Base-by-base conservation (phyloP, 495 filamentous ascomycete genomes). In the Chaetomium tenue region DNA sequence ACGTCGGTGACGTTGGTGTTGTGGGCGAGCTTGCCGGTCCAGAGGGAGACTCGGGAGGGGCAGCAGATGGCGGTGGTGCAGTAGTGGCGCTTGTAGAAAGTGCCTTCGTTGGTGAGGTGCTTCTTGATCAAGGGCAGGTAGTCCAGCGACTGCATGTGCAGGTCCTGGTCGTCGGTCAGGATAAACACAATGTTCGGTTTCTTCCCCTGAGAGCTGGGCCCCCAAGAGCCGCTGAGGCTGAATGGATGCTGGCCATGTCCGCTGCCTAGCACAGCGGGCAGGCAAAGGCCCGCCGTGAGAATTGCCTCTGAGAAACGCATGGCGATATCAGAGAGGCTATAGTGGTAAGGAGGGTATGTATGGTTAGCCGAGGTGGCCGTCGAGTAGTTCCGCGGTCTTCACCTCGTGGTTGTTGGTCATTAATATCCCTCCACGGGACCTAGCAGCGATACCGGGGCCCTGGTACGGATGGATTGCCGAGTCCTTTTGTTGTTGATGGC, bases 1-100 rank as follows among this genome's bases (percentile, higher is more conserved):
- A 91, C 85, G 61, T 89, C 86, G 0, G 88, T 91, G 8, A 91
- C 87, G 64, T 91, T 91, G 20, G 88, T 90, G 68, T 91, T 91
- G 71, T 91, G 88, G 1, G 87, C 86, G 42, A 83, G 79, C 66
- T 84, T 83, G 18, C 88, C 88, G 0, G 87, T 89, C 85, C 78
- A 85, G 5, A 89, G 68, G 22, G 80, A 85, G 0, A 88, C 86
- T 15, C 87, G 76, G 3, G 86, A 83, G 0, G 87, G 87, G 48
- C 87, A 89, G 70, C 87, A 89, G 15, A 88, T 74, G 15, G 87
- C 80, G 2, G 82, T 87, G 1, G 86, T 86, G 62, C 83, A 83
- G 63, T 84, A 88, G 68, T 89, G 87, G 56, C 81, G 79, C 52
- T 73, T 75, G 64, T 81, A 89, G 1, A 76, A 78, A 6, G 83